Evolutionary conservation across 2,329 filamentous ascomycete genomes (phyloP).

Genomic region (Hysterium pulicare): DNA sequence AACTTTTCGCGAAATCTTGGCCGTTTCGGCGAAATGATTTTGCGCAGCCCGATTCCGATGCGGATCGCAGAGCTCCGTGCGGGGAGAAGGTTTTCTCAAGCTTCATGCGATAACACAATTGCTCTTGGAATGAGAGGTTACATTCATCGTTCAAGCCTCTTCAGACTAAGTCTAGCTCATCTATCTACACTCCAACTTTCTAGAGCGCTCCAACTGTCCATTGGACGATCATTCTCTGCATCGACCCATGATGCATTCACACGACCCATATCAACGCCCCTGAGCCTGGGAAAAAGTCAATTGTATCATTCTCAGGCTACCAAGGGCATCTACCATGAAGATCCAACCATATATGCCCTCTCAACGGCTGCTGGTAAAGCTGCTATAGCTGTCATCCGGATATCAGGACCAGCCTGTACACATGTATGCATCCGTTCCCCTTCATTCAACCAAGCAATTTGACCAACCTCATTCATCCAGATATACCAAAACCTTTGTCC

Average conservation of each 20-base stretch:
- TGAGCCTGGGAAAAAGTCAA: conserved; percentile 14
- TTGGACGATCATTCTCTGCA: neutral
- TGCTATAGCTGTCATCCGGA: conserved; percentile 84
- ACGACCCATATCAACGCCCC: conserved; percentile 6
- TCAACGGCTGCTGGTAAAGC: conserved; percentile 83
- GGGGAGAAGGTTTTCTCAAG: neutral
- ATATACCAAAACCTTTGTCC: conserved; percentile 66
- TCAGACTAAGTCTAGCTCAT: conserved; percentile 1
- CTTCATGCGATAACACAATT: conserved; percentile 12
- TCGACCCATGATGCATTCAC: neutral
- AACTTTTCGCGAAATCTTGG: conserved; percentile 1
- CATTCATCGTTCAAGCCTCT: conserved; percentile 15
- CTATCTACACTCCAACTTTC: too few species aligned
- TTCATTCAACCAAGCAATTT: neutral
- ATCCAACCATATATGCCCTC: conserved; percentile 79
- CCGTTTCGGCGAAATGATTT: neutral
- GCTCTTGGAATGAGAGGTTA: conserved; percentile 36
- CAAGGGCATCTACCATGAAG: conserved; percentile 9
- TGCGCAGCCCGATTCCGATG: neutral
- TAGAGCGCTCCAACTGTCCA: neutral
- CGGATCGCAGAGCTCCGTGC: neutral
- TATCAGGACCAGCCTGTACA: conserved; percentile 75
- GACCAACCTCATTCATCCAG: conserved; percentile 33
- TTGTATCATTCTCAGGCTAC: conserved; percentile 11
- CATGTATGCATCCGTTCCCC: conserved; percentile 49